Percentiles rank a stretch among this genome's conserved stretches.
Conservation (phyloP, 495 filamentous ascomycete species). For the Aspergillus leporis region DNA sequence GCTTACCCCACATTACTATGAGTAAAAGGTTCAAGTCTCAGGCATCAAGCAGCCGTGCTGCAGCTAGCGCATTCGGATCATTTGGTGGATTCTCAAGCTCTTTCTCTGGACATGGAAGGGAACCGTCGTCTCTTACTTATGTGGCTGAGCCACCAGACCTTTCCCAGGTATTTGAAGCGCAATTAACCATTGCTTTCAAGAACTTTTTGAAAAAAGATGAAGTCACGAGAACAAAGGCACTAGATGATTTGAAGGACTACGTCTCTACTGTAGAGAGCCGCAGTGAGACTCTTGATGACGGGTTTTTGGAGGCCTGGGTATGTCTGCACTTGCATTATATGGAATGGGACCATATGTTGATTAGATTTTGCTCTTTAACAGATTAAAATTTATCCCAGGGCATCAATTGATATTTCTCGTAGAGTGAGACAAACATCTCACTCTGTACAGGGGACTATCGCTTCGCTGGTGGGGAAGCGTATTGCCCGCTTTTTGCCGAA, state of each 20-base stretch:
- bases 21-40: conserved; percentile 72
- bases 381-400: conserved; percentile 82
- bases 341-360: conserved; percentile 15
- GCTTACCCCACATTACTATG: conserved; percentile 53
- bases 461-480: conserved; percentile 71
- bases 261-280: conserved; percentile 49
- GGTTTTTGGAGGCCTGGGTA: conserved; percentile 85
- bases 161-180: conserved; percentile 70
- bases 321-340: conserved; percentile 31
- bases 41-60: conserved; percentile 70
- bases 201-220: conserved; percentile 90
- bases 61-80: conserved; percentile 47
- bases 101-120: conserved; percentile 48
- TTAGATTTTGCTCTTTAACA: conserved; percentile 37
- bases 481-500: conserved; percentile 74
- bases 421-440: conserved; percentile 85
- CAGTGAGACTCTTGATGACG: conserved; percentile 65
- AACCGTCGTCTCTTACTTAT: conserved; percentile 72
- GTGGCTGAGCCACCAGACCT: conserved; percentile 83
- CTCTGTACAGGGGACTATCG: conserved; percentile 68
- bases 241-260: conserved; percentile 78
- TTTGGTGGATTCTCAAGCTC: conserved; percentile 46
- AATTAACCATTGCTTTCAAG: conserved; percentile 85
- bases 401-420: conserved; percentile 84
- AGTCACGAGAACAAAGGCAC: conserved; percentile 86